A percentile compares a stretch with the other conserved stretches of the same genome.
phyloP scores from a whole-genome alignment of 345 rosid species.

The Raphanus raphanistrum region DNA sequence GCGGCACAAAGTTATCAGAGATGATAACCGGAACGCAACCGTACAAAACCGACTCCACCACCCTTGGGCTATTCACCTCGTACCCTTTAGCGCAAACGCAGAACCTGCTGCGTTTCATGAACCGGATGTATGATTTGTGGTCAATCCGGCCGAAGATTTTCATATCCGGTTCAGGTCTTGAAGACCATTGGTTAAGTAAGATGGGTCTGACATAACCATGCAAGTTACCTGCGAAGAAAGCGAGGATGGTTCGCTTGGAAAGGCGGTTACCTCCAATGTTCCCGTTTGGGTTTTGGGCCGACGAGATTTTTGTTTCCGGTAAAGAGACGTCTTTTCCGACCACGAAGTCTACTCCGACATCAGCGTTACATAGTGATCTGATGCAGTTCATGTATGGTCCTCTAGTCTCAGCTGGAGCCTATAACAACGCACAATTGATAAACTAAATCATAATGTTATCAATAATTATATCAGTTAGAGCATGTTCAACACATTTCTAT shows the following conservation, averaged over 20 bases:
- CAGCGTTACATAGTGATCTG: conserved; percentile 75
- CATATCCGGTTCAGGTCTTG: conserved; percentile 63
- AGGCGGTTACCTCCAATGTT: conserved; percentile 74
- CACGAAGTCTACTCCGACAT: conserved; percentile 61
- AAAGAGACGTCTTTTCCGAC: conserved; percentile 75
- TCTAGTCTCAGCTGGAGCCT: conserved; percentile 82
- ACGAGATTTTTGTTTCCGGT: conserved; percentile 61
- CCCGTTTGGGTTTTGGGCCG: conserved; percentile 49
- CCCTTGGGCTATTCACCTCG: conserved; percentile 82
- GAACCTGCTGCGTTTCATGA: conserved; percentile 76
- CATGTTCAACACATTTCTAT: neutral
- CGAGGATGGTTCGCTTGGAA: conserved; percentile 59
- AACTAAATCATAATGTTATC: neutral
- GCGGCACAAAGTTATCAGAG: conserved; percentile 83
- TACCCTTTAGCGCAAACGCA: conserved; percentile 88
- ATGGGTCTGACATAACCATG: conserved; percentile 73
- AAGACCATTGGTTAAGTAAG: conserved; percentile 61
- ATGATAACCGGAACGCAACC: conserved; percentile 86
- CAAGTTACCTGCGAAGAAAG: conserved; percentile 79
- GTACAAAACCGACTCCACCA: conserved; percentile 67
- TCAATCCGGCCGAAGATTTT: conserved; percentile 54
- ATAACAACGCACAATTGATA: conserved; percentile 5
- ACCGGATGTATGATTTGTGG: conserved; percentile 45
- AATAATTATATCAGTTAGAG: neutral
- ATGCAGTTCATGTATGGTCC: conserved; percentile 51